Conservation (phyloP, 257 asterid species). For the Solanum megistacrolobum region DNA sequence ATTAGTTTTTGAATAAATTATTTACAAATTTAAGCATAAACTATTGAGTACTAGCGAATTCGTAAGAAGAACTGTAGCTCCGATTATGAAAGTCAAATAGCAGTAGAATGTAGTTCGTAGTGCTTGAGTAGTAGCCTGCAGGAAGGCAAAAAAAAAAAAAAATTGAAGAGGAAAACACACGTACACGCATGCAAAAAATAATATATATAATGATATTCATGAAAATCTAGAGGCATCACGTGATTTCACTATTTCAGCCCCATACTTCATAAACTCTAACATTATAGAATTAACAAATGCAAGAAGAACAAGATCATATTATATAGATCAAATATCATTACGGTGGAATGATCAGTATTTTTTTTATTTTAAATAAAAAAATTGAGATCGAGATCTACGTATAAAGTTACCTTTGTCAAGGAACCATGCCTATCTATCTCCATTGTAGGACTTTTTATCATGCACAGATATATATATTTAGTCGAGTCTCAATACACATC, state of each 20-base stretch:
- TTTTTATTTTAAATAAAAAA: no score
- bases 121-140: background rate
- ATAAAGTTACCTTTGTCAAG: background rate
- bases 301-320: background rate
- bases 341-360: no score
- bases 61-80: background rate
- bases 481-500: no score
- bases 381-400: background rate
- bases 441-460: background rate
- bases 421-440: background rate
- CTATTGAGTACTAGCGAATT: background rate
- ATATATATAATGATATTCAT: background rate
- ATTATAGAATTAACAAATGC: background rate
- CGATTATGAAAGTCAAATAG: background rate
- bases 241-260: constrained; percentile 18
- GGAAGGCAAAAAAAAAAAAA: background rate
- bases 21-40: background rate
- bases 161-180: background rate
- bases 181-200: background rate
- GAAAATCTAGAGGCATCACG: constrained; percentile 30
- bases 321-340: no score
- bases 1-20: background rate
- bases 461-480: no score
- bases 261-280: constrained; percentile 13
- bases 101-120: background rate